phyloP scores from a whole-genome alignment of 768 basidiomycete genomes.

The Collybiopsis luxurians region DNA sequence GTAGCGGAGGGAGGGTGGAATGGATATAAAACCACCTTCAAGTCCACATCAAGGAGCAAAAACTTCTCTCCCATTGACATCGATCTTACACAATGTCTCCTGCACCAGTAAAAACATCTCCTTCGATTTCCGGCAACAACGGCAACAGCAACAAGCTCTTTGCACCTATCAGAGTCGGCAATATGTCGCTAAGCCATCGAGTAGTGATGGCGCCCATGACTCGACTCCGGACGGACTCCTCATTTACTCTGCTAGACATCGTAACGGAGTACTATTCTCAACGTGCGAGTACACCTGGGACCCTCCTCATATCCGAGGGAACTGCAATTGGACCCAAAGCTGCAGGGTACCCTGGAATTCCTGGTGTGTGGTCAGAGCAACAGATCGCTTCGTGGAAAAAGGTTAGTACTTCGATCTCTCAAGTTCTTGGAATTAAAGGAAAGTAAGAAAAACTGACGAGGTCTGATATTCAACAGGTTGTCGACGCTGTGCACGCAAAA shows the following conservation, averaged over 20 bases:
- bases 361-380: conserved; percentile 34
- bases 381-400: conserved; percentile 24
- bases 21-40: no score
- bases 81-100: conserved; percentile 5
- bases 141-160: no score
- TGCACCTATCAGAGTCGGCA: conserved; percentile 25
- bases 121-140: no score
- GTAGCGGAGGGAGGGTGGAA: no score
- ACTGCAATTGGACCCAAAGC: conserved; percentile 28
- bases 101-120: background rate
- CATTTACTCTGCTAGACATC: conserved; percentile 17
- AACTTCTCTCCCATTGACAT: no score
- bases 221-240: conserved; percentile 23
- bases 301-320: conserved; percentile 37
- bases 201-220: conserved; percentile 32
- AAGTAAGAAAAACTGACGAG: background rate
- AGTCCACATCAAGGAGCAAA: no score
- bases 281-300: conserved; percentile 24
- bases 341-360: conserved; percentile 26
- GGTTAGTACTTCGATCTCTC: background rate
- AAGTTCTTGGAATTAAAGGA: no score
- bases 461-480: conserved; percentile 28
- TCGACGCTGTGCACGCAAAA: conserved; percentile 47
- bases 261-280: conserved; percentile 25
- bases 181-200: conserved; percentile 25